Base-by-base conservation (phyloP, 768 basidiomycete species). In the Suillus fuscotomentosus region DNA sequence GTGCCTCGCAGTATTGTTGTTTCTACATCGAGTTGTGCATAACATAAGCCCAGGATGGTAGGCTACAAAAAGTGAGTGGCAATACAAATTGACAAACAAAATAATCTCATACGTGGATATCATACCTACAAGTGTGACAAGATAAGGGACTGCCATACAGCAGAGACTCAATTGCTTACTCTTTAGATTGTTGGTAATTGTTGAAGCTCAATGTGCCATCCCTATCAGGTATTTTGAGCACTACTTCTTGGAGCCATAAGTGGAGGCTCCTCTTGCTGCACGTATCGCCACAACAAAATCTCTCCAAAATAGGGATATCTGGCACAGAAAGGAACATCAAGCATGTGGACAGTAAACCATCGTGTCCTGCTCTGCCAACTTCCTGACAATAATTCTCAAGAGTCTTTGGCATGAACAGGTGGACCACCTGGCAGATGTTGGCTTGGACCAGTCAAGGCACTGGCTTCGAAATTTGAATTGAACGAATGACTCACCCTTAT, bases 201-300 rank as follows among this genome's bases (percentile, higher is more conserved):
- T 79, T 81, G 70, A 81, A 82, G 67, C 79, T 76, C 6, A 82
- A 47, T 5, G 78, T 77, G 0, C 75, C 74, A 53, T 82, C 80
- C 17, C 70, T 59, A 5, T 75, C 72, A n/a, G 78, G 76, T 14
- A 67, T 64, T 63, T 78, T 78, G 53, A 74, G 48, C 0, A 76
- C 72, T 6, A 81, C 78, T 65, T 79, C 79, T 60, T 79, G 76
- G 5, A 82, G 60, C 81, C 80, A 82, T 1, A 78, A 71, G 63
- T 79, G 70, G 27, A 81, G 48, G 63, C 78, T 76, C 31, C 68
- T 72, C 70, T 79, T 73, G 0, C 77, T 72, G 57, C 80, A 81
- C 0, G 82, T 84, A 68, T 84, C 82, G 0, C 83, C 83, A 2
- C 83, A 77, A 24, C 71, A 75, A 65, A 85, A 84, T 13, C 82